phyloP scores from a whole-genome alignment of 192 early-diverging fungal species.

The Spizellomyces punctatus region DNA sequence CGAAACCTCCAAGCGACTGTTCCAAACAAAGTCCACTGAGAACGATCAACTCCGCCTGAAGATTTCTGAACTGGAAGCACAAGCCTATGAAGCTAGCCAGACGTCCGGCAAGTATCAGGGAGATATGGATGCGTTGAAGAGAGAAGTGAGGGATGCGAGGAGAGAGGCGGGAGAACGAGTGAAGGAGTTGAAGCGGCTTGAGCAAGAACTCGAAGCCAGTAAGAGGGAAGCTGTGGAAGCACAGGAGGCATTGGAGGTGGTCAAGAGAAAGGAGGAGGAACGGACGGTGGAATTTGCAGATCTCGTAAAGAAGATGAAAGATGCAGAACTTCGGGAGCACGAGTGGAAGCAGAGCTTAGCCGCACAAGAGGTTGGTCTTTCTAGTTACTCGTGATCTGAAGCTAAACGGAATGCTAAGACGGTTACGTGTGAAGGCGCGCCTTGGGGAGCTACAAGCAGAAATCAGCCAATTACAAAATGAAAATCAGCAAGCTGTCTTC shows the following conservation, averaged over 20 bases:
- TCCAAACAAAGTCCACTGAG: constrained; percentile 55
- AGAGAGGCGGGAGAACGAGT: constrained; percentile 17
- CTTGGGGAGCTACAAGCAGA: constrained; percentile 48
- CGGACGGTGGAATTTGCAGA: constrained; percentile 51
- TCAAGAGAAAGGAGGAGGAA: constrained; percentile 42
- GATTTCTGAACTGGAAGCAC: constrained; percentile 53
- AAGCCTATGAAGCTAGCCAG: constrained; percentile 47
- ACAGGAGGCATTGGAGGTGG: constrained; percentile 55
- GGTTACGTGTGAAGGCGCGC: constrained; percentile 9
- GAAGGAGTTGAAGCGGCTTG: constrained; percentile 53
- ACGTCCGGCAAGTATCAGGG: constrained; percentile 23
- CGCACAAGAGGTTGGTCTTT: constrained; percentile 11
- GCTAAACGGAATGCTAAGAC: too few relatives aligned
- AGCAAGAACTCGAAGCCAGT: constrained; percentile 54
- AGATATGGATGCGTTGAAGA: constrained; percentile 35
- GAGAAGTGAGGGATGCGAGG: constrained; percentile 40
- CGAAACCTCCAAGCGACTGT: constrained; percentile 51
- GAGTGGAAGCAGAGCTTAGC: constrained; percentile 47
- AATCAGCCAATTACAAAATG: constrained; percentile 16
- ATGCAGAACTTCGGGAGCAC: constrained; percentile 32
- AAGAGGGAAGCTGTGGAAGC: constrained; percentile 48
- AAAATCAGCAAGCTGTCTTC: constrained; percentile 16
- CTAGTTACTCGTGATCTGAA: too few relatives aligned
- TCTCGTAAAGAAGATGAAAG: constrained; percentile 37
- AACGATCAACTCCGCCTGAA: constrained; percentile 48